Conservation (phyloP, 768 basidiomycete genomes). For the Mycena alexandri region DNA sequence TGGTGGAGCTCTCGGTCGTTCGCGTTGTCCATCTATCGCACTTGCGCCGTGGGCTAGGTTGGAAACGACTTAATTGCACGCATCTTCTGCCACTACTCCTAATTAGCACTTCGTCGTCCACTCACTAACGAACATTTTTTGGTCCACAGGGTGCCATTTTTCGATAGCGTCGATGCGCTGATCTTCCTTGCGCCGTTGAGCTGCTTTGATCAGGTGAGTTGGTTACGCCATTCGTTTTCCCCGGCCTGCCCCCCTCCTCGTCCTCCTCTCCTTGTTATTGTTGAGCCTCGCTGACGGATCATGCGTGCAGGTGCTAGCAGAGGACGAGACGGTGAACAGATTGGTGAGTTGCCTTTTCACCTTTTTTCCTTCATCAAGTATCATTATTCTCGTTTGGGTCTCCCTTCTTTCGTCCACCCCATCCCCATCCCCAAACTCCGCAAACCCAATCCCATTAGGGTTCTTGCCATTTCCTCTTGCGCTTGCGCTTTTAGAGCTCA, state of each 20-base stretch:
- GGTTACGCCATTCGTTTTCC: too few species aligned
- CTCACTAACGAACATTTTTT: slow-evolving; percentile 4
- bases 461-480: background rate
- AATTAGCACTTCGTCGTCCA: too few species aligned
- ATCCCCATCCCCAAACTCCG: background rate
- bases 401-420: background rate
- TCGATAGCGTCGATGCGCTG: slow-evolving; percentile 53
- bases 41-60: too few species aligned
- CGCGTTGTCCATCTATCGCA: too few species aligned
- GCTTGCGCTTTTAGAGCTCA: background rate
- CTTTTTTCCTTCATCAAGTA: background rate
- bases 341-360: slow-evolving; percentile 19
- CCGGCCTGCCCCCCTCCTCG: too few species aligned
- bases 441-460: background rate
- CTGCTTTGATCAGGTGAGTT: slow-evolving; percentile 59
- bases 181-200: slow-evolving; percentile 66
- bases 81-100: too few species aligned
- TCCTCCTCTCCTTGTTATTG: background rate
- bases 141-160: slow-evolving; percentile 51
- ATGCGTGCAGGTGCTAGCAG: slow-evolving; percentile 45
- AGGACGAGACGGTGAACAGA: slow-evolving; percentile 36
- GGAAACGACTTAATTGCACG: too few species aligned
- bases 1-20: too few species aligned
- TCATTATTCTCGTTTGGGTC: background rate
- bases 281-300: too few species aligned